Conservation (phyloP, 225 moss, liverwort and hornwort species). For the Physcomitrium patens region DNA sequence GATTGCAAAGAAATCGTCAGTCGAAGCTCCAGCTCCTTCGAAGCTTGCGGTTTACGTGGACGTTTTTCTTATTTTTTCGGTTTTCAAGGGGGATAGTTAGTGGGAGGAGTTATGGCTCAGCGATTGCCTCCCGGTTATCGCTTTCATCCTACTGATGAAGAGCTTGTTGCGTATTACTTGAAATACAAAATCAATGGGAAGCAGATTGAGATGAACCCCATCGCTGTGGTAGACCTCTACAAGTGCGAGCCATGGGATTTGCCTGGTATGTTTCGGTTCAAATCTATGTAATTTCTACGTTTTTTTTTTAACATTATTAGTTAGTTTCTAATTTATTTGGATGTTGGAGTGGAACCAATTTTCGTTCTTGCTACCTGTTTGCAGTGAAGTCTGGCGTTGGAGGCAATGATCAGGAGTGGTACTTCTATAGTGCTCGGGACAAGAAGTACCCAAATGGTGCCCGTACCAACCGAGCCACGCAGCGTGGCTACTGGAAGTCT, state of each 20-base stretch:
- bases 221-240: constrained; percentile 76
- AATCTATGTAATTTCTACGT: no score
- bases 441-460: constrained; percentile 89
- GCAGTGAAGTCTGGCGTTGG: neutral
- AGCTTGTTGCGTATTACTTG: constrained; percentile 78
- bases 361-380: no score
- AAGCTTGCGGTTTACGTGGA: neutral
- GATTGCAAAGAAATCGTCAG: neutral
- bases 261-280: constrained; percentile 39
- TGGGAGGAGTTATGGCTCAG: constrained; percentile 25
- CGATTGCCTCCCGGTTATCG: constrained; percentile 76
- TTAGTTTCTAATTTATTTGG: no score
- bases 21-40: no score
- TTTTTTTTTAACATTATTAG: no score
- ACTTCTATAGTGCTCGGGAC: constrained; percentile 90
- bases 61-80: neutral
- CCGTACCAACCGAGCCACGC: constrained; percentile 82
- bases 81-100: neutral
- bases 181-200: constrained; percentile 70
- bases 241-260: constrained; percentile 96
- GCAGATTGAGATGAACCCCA: constrained; percentile 60
- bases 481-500: constrained; percentile 90
- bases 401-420: constrained; percentile 81
- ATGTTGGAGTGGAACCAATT: no score
- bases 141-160: constrained; percentile 87